Evolutionary conservation across 495 filamentous ascomycete genomes (phyloP).

Genomic region (Venustampulla echinocandica): DNA sequence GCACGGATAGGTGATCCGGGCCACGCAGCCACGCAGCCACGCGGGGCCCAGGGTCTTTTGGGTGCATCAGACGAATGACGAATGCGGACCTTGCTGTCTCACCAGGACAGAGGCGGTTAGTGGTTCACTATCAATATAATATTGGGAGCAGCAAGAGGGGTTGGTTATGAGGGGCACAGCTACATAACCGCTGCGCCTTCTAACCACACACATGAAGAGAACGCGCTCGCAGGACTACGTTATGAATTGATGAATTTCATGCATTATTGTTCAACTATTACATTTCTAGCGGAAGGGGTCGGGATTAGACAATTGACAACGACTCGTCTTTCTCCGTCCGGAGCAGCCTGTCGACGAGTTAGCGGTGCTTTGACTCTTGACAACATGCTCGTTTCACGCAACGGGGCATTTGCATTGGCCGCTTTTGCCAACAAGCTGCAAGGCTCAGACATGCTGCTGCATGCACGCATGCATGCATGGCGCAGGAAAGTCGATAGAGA

Average conservation of each 20-base stretch:
- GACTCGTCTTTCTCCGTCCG: no score
- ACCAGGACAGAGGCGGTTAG: slow-evolving; percentile 9
- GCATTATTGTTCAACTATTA: neutral
- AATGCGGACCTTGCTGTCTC: slow-evolving; percentile 15
- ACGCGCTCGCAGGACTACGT: neutral
- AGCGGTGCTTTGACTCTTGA: no score
- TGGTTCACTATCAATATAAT: neutral
- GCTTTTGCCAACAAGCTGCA: no score
- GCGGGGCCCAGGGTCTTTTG: slow-evolving; percentile 6
- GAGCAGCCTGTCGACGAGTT: no score
- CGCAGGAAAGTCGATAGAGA: no score
- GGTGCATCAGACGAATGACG: slow-evolving; percentile 22
- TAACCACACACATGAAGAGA: neutral
- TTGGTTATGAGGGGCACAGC: slow-evolving; percentile 1
- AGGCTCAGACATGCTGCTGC: no score
- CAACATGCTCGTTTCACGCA: no score
- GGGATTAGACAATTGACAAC: no score
- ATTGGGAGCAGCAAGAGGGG: neutral
- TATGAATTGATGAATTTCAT: neutral
- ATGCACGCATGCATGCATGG: no score
- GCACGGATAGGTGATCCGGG: neutral
- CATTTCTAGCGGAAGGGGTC: no score
- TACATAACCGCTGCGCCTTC: neutral
- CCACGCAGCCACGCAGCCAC: no score
- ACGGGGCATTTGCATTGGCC: no score